These are phyloP conservation scores for Coleophoma cylindrospora DNA, from an alignment of 2,329 filamentous ascomycete genomes.

Conservation along the genomic window DNA sequence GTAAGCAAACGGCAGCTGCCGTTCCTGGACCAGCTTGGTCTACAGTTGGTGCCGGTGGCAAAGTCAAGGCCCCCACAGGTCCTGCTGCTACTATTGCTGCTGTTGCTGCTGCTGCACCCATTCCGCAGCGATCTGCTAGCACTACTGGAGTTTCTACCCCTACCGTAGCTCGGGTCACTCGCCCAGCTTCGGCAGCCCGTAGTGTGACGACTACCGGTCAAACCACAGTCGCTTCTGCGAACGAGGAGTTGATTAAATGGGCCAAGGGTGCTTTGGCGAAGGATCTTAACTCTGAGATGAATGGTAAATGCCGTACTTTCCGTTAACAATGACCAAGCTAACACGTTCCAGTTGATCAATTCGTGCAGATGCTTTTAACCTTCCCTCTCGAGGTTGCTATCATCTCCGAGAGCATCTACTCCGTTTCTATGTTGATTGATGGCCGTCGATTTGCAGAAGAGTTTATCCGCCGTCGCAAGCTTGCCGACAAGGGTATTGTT, in stretches of 20 bases:
- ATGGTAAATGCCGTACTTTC: conserved; percentile 44
- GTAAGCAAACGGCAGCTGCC: conserved; percentile 55
- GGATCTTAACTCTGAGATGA: conserved; percentile 63
- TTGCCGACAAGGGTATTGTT: conserved; percentile 86
- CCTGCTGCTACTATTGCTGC: conserved; percentile 36
- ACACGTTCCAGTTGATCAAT: conserved; percentile 52
- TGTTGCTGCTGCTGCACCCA: conserved; percentile 34
- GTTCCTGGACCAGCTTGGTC: conserved; percentile 69
- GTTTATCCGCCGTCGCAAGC: conserved; percentile 86
- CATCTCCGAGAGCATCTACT: conserved; percentile 87
- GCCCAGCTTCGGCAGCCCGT: conserved; percentile 47
- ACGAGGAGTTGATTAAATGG: conserved; percentile 95
- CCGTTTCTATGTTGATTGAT: conserved; percentile 82
- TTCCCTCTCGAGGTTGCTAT: conserved; percentile 75
- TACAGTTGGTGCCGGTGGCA: conserved; percentile 90
- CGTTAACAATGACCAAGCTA: conserved; percentile 19
- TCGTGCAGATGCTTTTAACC: conserved; percentile 69
- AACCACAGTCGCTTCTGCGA: conserved; percentile 42
- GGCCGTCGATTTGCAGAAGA: conserved; percentile 91
- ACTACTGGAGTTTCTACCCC: conserved; percentile 13
- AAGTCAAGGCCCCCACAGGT: conserved; percentile 70
- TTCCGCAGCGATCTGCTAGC: conserved; percentile 32
- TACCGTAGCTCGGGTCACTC: conserved; percentile 31
- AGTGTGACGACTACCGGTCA: conserved; percentile 38
- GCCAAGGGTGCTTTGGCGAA: conserved; percentile 72